Evolutionary conservation across 768 basidiomycete species (phyloP), one percentile per base, ranked within the genome.

Genomic region (Lentinus tigrinus): DNA sequence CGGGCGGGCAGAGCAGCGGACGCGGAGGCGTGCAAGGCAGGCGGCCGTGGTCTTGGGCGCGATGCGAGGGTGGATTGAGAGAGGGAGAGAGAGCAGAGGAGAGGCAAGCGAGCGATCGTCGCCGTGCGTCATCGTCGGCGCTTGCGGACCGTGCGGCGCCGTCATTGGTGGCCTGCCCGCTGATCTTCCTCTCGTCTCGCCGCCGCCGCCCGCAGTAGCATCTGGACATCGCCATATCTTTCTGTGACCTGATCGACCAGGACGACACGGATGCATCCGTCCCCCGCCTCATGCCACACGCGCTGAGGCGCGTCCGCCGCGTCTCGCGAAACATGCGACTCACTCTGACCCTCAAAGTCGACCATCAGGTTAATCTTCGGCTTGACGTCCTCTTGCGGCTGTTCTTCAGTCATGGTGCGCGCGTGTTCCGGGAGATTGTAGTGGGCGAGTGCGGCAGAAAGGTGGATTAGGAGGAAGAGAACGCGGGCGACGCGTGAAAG

Each of bases 311-410:
- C 51, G 44, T 31, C 27, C 43, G 57, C 43, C 47, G 31, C 44
- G 23, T 23, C 34, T 11, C 13, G 17, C 34, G 21, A 23, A n/a
- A 3, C 21, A 34, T 17, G 56, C 43, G 65, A 60, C 80, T 63
- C 40, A 88, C 87, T 75, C 52, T 73, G 72, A 16, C 81, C 82
- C 55, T 87, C 85, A 57, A 78, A 83, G 36, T 70, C 69, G 63
- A 89, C 75, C 52, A 74, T 73, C n/a, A 89, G 70, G 68, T 83
- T 86, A 47, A 89, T 74, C 63, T 89, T 89, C 16, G 88, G 87
- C 69, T 89, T 89, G 24, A 84, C 81, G 55, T 89, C 87, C 63
- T 74, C 83, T 19, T 48, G 40, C n/a, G n/a, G n/a, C 24, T 63
- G 38, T 17, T 61, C 51, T 28, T 57, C 56, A 27, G 52, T 27